Percentiles rank a stretch among this genome's conserved stretches.
Conservation (phyloP, 306 rosid genomes). For the Medicago arabica region DNA sequence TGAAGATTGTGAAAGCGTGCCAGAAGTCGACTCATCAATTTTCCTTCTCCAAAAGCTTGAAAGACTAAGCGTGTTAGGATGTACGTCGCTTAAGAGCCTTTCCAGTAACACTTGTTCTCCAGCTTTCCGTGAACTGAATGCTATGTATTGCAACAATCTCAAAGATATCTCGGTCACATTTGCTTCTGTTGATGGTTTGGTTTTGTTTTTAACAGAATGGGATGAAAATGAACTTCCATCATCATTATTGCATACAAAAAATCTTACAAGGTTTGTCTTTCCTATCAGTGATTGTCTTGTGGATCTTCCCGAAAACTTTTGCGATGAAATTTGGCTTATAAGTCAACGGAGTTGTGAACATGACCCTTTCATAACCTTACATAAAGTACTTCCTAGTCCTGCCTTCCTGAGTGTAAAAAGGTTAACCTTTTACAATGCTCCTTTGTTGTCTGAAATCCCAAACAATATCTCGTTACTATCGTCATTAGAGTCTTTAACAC, state of each 20-base stretch:
- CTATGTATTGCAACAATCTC: background rate
- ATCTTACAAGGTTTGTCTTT: background rate
- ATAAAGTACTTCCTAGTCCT: too few relatives aligned
- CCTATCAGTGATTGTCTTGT: background rate
- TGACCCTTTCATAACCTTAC: too few relatives aligned
- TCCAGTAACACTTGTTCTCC: too few relatives aligned
- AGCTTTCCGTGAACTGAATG: fast-evolving
- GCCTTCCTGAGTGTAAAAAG: too few relatives aligned
- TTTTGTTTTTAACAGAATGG: background rate
- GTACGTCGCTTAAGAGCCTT: conserved; percentile 4
- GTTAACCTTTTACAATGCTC: too few relatives aligned
- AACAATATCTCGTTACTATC: background rate
- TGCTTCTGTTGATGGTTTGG: background rate
- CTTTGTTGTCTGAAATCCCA: conserved; percentile 20
- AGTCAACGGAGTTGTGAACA: too few relatives aligned
- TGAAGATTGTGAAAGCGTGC: background rate
- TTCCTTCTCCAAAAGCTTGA: conserved; percentile 6
- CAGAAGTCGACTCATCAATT: conserved; percentile 18
- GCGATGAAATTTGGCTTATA: too few relatives aligned
- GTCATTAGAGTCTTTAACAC: too few relatives aligned
- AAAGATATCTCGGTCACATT: background rate
- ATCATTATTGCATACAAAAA: background rate
- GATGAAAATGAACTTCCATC: background rate
- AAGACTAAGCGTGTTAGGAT: fast-evolving
- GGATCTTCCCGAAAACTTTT: conserved; percentile 15